These are phyloP conservation scores for Acacia acuminata DNA, from an alignment of 306 rosid genomes.

Conservation along the genomic window DNA sequence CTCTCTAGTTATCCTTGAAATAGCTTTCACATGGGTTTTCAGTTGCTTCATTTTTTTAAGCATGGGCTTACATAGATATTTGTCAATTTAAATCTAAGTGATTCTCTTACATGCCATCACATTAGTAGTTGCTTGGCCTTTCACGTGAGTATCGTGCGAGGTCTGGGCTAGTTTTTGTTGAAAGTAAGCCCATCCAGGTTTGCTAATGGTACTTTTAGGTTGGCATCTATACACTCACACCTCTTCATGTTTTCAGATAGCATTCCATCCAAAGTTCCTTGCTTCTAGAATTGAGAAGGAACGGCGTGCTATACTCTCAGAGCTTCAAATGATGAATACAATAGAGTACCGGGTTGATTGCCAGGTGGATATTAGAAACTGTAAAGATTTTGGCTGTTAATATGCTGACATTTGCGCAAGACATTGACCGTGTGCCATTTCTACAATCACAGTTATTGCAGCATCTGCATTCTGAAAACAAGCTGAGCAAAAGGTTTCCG, in stretches of 20 bases:
- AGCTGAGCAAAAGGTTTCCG: conserved; percentile 97
- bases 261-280: conserved; percentile 96
- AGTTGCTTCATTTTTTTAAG: neutral
- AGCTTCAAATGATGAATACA: conserved; percentile 99
- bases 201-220: conserved; percentile 7
- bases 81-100: too few species aligned
- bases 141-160: too few species aligned
- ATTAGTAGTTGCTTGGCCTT: too few species aligned
- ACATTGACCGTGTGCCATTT: conserved; percentile 20
- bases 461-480: conserved; percentile 98
- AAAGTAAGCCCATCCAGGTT: neutral
- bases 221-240: conserved; percentile 29
- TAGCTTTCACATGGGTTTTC: neutral
- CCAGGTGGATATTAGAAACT: conserved; percentile 59
- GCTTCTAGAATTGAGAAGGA: conserved; percentile 97
- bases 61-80: too few species aligned
- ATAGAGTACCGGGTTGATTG: conserved; percentile 98
- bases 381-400: conserved; percentile 27
- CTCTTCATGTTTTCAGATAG: conserved; percentile 68
- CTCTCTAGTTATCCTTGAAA: neutral
- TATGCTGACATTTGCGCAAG: conserved; percentile 26
- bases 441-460: conserved; percentile 76
- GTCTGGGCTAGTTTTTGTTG: neutral
- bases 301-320: conserved; percentile 96
- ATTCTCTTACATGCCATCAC: too few species aligned